Percentiles rank a stretch among this genome's conserved stretches.
phyloP scores from a whole-genome alignment of 768 basidiomycete genomes.

The Boletus vinaceobasis region DNA sequence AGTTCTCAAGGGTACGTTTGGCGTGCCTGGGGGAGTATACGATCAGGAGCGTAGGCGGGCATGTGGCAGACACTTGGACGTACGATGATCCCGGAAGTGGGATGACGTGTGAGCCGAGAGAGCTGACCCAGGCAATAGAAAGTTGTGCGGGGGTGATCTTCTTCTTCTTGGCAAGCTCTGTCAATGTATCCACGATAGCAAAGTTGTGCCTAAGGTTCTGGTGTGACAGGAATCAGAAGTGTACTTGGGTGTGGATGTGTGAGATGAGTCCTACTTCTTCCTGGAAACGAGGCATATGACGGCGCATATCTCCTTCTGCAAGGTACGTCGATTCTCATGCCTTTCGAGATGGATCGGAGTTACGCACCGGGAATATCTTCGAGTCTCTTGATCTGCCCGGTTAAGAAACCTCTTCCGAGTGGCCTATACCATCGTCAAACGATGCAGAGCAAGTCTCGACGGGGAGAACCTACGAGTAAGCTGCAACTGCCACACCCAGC shows the following conservation, averaged over 20 bases:
- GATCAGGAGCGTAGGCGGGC: neutral
- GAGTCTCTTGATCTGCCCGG: conserved; percentile 43
- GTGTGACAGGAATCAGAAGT: neutral
- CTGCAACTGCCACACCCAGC: conserved; percentile 56
- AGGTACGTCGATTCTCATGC: neutral
- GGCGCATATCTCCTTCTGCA: conserved; percentile 41
- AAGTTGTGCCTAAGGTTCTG: conserved; percentile 35
- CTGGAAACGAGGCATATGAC: conserved; percentile 41
- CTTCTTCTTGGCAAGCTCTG: conserved; percentile 40
- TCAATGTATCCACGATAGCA: conserved; percentile 40
- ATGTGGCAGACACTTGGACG: neutral
- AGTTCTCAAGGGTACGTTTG: conserved; percentile 44
- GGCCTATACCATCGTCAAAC: conserved; percentile 34
- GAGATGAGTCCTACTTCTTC: conserved; percentile 31
- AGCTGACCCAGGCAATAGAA: conserved; percentile 42
- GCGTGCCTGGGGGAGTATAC: conserved; percentile 22
- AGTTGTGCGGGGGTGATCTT: conserved; percentile 42
- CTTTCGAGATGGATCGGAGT: neutral
- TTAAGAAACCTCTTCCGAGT: conserved; percentile 51
- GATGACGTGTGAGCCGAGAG: conserved; percentile 41
- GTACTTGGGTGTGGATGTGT: neutral
- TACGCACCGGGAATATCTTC: conserved; percentile 33
- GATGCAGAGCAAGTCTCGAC: too few species aligned
- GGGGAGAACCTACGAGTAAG: conserved; percentile 47
- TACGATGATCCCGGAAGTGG: conserved; percentile 51